These are phyloP conservation scores for Tylopilus felleus DNA, from an alignment of 768 basidiomycete species.

Conservation along the genomic window DNA sequence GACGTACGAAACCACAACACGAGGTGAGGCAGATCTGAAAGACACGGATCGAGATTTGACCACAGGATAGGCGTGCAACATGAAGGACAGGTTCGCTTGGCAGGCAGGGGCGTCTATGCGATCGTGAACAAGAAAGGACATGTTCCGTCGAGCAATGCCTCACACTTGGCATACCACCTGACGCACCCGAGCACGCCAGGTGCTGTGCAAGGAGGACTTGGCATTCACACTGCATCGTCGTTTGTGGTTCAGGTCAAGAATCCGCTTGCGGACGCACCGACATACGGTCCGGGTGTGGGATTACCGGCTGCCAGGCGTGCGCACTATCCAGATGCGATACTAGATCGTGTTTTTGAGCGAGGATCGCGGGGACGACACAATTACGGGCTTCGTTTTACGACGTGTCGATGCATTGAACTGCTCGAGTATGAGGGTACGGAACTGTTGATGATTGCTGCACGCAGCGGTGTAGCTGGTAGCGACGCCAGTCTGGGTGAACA, in stretches of 20 bases:
- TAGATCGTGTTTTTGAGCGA: slow-evolving; percentile 48
- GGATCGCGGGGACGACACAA: slow-evolving; percentile 41
- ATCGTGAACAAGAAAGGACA: slow-evolving; percentile 49
- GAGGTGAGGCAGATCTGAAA: slow-evolving; percentile 32
- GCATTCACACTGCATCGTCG: slow-evolving; percentile 49
- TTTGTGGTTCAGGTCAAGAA: slow-evolving; percentile 58
- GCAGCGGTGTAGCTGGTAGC: neutral
- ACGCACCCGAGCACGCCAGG: slow-evolving; percentile 50
- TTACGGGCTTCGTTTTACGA: slow-evolving; percentile 46
- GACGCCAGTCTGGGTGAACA: slow-evolving; percentile 45
- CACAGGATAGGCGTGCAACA: slow-evolving; percentile 44
- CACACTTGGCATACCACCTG: slow-evolving; percentile 57
- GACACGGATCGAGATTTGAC: neutral
- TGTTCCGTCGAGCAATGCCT: slow-evolving; percentile 44
- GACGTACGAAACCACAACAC: slow-evolving; percentile 58
- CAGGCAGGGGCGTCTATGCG: slow-evolving; percentile 57
- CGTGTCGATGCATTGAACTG: slow-evolving; percentile 37
- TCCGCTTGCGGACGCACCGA: slow-evolving; percentile 43
- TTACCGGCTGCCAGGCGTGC: slow-evolving; percentile 29
- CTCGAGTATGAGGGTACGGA: slow-evolving; percentile 55
- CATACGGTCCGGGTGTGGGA: slow-evolving; percentile 12
- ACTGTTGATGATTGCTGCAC: slow-evolving; percentile 50
- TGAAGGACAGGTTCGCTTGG: slow-evolving; percentile 49
- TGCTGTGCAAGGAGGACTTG: slow-evolving; percentile 53
- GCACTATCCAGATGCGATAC: slow-evolving; percentile 46